These are phyloP conservation scores for Gossypium raimondii DNA, from an alignment of 345 rosid genomes.

Conservation along the genomic window DNA sequence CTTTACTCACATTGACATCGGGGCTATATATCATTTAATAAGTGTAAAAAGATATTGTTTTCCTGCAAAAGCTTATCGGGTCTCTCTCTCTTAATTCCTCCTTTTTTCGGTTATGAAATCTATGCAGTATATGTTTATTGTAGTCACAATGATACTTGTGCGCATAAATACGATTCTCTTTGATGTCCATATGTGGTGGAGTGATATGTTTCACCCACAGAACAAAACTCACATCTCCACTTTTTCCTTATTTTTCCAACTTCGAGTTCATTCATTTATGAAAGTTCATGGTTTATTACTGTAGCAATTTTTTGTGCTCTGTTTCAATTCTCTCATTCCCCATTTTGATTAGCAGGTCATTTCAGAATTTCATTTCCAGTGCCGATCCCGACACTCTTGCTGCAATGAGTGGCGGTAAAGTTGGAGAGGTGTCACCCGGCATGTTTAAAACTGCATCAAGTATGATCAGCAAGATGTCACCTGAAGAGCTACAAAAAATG, in stretches of 20 bases:
- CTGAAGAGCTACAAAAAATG: constrained; percentile 86
- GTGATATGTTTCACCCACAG: not conserved
- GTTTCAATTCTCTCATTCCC: not conserved
- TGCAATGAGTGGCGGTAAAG: constrained; percentile 65
- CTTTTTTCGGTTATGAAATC: not conserved
- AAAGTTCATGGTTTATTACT: not conserved
- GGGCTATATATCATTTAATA: not conserved
- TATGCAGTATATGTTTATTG: not conserved
- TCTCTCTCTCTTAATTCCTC: not conserved
- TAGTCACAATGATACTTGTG: not conserved
- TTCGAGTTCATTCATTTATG: not conserved
- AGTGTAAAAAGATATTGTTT: not conserved
- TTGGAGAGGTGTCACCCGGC: constrained; percentile 71
- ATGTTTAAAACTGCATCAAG: constrained; percentile 78
- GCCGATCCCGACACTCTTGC: constrained; percentile 69
- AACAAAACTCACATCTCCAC: not conserved
- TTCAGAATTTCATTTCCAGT: constrained; percentile 71
- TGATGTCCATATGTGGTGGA: not conserved
- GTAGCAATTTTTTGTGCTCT: not conserved
- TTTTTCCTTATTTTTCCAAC: not conserved
- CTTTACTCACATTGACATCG: not conserved
- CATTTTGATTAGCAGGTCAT: constrained; percentile 45
- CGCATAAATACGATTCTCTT: not conserved
- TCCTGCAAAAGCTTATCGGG: not conserved
- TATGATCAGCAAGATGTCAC: constrained; percentile 88